A percentile compares a stretch with the other conserved stretches of the same genome.
Conservation (phyloP, 169 alveolate genomes). For the Babesia divergens region DNA sequence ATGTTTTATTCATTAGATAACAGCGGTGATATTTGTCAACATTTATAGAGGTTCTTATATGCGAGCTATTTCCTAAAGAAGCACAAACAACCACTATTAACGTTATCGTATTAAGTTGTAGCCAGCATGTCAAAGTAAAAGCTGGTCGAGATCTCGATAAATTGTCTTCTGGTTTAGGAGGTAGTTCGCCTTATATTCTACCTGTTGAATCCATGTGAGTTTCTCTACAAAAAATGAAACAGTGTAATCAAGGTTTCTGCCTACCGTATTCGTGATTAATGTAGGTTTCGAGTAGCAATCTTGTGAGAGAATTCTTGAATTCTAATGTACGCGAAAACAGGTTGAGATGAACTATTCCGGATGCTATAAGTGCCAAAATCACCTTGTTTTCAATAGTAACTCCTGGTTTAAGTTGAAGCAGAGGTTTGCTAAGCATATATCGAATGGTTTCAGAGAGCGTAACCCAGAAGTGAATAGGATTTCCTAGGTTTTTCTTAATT, state of each 20-base stretch:
- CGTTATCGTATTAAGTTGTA: not conserved
- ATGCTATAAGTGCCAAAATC: slow-evolving; percentile 27
- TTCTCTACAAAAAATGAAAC: not conserved
- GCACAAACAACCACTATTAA: no score
- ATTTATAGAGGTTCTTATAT: no score
- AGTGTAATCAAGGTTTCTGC: not conserved
- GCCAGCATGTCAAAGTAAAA: not conserved
- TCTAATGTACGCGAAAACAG: slow-evolving; percentile 12
- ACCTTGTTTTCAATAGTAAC: slow-evolving; percentile 33
- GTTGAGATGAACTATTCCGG: slow-evolving; percentile 26
- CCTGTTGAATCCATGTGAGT: slow-evolving; percentile 28
- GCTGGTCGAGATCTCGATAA: slow-evolving; percentile 54
- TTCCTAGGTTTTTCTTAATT: slow-evolving; percentile 3
- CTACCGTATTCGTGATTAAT: slow-evolving; percentile 51
- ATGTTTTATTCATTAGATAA: no score
- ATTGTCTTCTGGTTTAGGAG: slow-evolving; percentile 66
- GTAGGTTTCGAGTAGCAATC: slow-evolving; percentile 15
- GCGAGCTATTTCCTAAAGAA: no score
- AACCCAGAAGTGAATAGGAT: slow-evolving; percentile 49
- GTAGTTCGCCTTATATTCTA: slow-evolving; percentile 70
- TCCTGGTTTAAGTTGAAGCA: slow-evolving; percentile 16
- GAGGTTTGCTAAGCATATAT: slow-evolving; percentile 35
- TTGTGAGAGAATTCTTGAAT: slow-evolving; percentile 37
- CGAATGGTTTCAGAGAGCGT: slow-evolving; percentile 55
- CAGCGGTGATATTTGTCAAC: no score